These are phyloP conservation scores for Nakaseomyces nivariensis DNA, from an alignment of 1,139 yeast species.

Conservation along the genomic window DNA sequence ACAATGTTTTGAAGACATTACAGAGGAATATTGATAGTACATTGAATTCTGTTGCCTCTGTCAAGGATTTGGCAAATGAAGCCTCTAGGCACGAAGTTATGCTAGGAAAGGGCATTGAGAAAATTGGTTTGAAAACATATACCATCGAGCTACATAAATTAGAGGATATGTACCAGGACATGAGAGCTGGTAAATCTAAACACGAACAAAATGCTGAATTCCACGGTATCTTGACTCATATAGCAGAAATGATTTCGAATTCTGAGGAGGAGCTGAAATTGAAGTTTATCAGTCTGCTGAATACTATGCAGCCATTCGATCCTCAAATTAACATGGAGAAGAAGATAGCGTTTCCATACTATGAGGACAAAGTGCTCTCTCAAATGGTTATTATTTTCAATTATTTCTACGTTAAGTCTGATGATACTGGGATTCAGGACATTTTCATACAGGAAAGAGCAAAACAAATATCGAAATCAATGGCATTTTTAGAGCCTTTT, in stretches of 20 bases:
- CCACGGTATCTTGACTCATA: slow-evolving; percentile 32
- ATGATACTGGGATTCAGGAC: slow-evolving; percentile 33
- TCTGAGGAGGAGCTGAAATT: slow-evolving; percentile 31
- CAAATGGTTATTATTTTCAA: slow-evolving; percentile 37
- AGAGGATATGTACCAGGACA: slow-evolving; percentile 32
- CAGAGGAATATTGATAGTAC: slow-evolving; percentile 56
- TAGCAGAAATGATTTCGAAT: slow-evolving; percentile 24
- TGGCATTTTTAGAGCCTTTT: slow-evolving; percentile 38
- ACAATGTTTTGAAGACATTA: slow-evolving; percentile 45
- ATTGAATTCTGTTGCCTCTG: slow-evolving; percentile 48
- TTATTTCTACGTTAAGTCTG: slow-evolving; percentile 36
- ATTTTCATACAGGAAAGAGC: slow-evolving; percentile 40
- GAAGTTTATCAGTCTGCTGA: slow-evolving; percentile 26
- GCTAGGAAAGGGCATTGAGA: slow-evolving; percentile 26
- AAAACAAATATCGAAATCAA: slow-evolving; percentile 35
- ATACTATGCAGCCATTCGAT: slow-evolving; percentile 32
- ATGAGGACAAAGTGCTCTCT: slow-evolving; percentile 31
- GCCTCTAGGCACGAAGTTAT: slow-evolving; percentile 46
- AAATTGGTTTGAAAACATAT: slow-evolving; percentile 30
- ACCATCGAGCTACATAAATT: slow-evolving; percentile 33
- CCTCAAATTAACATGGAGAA: slow-evolving; percentile 33
- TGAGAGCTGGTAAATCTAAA: slow-evolving; percentile 23
- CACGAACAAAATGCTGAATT: slow-evolving; percentile 29
- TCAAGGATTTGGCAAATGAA: slow-evolving; percentile 54
- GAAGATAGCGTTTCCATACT: slow-evolving; percentile 34